These are phyloP conservation scores for Podospora anserina DNA, from an alignment of 495 filamentous ascomycete species.

Conservation along the genomic window DNA sequence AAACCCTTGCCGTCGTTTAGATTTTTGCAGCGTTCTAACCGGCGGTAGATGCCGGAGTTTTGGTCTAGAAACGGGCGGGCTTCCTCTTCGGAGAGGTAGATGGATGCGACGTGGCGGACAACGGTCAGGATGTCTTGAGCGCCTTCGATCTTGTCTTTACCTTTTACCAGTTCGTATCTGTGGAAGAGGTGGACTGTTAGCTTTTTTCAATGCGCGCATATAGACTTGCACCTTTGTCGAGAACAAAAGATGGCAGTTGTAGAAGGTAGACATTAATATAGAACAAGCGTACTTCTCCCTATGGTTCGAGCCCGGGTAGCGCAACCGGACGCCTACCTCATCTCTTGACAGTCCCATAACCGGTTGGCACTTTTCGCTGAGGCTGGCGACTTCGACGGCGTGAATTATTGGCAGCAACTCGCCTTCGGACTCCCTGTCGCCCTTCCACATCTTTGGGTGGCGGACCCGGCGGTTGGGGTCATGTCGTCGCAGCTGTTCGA, in stretches of 20 bases:
- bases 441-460: slow-evolving; percentile 55
- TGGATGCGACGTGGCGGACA: slow-evolving; percentile 66
- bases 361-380: slow-evolving; percentile 45
- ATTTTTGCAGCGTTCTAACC: slow-evolving; percentile 63
- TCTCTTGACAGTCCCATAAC: slow-evolving; percentile 47
- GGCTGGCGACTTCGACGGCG: slow-evolving; percentile 63
- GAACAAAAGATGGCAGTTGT: not conserved
- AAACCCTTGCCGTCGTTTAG: slow-evolving; percentile 65
- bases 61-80: slow-evolving; percentile 67
- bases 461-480: slow-evolving; percentile 60
- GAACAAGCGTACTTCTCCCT: slow-evolving; percentile 59
- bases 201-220: not conserved
- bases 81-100: slow-evolving; percentile 69
- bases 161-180: slow-evolving; percentile 75
- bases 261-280: not conserved
- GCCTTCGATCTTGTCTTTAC: slow-evolving; percentile 79
- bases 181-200: slow-evolving; percentile 6
- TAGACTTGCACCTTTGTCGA: not conserved
- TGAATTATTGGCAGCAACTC: slow-evolving; percentile 52
- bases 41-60: slow-evolving; percentile 65
- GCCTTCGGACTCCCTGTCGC: slow-evolving; percentile 45
- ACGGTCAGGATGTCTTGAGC: slow-evolving; percentile 79
- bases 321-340: slow-evolving; percentile 56
- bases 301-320: slow-evolving; percentile 69
- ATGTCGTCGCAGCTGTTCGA: slow-evolving; percentile 20